Percentiles rank a stretch among this genome's conserved stretches.
Conservation (phyloP, 2,329 filamentous ascomycete species). For the Ceratocystis albifundus region DNA sequence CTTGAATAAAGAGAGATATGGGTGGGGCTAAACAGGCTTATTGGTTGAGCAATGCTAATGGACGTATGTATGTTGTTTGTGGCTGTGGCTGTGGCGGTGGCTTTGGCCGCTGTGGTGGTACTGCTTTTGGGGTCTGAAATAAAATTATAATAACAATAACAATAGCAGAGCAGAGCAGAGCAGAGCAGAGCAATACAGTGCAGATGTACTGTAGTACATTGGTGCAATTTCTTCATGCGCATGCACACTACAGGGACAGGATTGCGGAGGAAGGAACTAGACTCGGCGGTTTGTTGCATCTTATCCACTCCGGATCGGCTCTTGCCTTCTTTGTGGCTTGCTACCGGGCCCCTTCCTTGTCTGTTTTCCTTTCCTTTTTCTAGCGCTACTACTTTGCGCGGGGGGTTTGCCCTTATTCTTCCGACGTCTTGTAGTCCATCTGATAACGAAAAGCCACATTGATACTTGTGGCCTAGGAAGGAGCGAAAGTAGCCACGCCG, state of each 20-base stretch:
- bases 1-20: slow-evolving; percentile 9
- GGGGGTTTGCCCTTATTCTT: not conserved
- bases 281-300: not conserved
- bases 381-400: not conserved
- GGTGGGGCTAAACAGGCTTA: not conserved
- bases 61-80: not conserved
- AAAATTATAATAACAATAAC: not conserved
- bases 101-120: not conserved
- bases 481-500: too few relatives aligned
- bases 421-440: not conserved
- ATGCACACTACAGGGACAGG: not conserved
- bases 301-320: not conserved
- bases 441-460: slow-evolving; percentile 1
- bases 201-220: not conserved
- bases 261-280: not conserved
- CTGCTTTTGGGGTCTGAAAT: not conserved
- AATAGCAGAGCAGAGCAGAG: too few relatives aligned
- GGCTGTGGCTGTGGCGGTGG: not conserved
- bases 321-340: not conserved
- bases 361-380: not conserved
- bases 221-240: not conserved
- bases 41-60: not conserved
- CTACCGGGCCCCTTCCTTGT: not conserved
- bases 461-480: not conserved
- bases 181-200: not conserved